A percentile compares a stretch with the other conserved stretches of the same genome.
These are phyloP conservation scores for Apophysomyces ossiformis DNA, from an alignment of 371 early-diverging fungal genomes.

Conservation along the genomic window DNA sequence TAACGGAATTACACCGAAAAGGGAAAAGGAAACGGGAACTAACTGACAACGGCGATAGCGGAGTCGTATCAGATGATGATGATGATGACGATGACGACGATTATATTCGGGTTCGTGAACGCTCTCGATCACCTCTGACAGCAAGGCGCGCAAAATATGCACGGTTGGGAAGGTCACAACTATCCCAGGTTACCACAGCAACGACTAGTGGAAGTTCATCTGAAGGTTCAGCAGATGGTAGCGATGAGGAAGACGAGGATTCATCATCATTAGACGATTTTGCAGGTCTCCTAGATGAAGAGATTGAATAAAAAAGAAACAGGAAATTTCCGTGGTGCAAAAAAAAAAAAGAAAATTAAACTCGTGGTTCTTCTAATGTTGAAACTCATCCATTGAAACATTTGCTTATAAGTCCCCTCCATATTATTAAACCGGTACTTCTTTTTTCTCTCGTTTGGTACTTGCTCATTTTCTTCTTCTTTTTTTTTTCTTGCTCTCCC, in stretches of 20 bases:
- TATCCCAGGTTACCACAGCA: slow-evolving; percentile 37
- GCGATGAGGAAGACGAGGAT: slow-evolving; percentile 27
- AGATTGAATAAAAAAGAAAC: slow-evolving; percentile 30
- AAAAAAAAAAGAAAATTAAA: slow-evolving; percentile 5
- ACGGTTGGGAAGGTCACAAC: slow-evolving; percentile 32
- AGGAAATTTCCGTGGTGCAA: slow-evolving; percentile 18
- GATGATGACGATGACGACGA: slow-evolving; percentile 22
- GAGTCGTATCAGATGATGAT: slow-evolving; percentile 37
- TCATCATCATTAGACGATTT: slow-evolving; percentile 38
- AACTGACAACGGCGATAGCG: slow-evolving; percentile 24
- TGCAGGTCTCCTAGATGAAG: slow-evolving; percentile 43
- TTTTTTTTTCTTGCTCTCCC: slow-evolving; percentile 16
- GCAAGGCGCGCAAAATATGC: slow-evolving; percentile 22
- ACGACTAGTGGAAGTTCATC: slow-evolving; percentile 18
- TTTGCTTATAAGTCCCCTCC: slow-evolving; percentile 4
- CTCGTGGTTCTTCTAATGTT: neutral
- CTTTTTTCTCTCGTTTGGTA: neutral
- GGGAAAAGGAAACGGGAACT: slow-evolving; percentile 30
- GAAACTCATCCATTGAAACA: slow-evolving; percentile 4
- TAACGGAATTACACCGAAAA: slow-evolving; percentile 19
- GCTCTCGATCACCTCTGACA: slow-evolving; percentile 20
- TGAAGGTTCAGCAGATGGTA: slow-evolving; percentile 14
- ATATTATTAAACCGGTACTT: neutral
- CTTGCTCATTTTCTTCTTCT: slow-evolving; percentile 4
- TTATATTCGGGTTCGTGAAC: neutral